Evolutionary conservation across 768 basidiomycete species (phyloP).

Genomic region (Termitomyces bulborhizus): DNA sequence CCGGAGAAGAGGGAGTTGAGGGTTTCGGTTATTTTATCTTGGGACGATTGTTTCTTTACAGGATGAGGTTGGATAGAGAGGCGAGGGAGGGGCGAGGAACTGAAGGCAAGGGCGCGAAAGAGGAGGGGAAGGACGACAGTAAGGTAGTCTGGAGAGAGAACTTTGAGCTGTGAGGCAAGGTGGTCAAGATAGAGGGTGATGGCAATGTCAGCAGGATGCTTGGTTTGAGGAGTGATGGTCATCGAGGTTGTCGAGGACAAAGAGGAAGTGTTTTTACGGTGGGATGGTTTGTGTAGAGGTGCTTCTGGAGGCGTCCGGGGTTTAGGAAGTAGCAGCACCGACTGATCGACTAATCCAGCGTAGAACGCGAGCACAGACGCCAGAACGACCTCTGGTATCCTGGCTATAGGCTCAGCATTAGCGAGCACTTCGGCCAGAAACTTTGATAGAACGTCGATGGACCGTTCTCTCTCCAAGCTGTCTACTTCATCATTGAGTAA

Average conservation of each 20-base stretch:
- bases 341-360: constrained; percentile 48
- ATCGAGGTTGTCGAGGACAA: constrained; percentile 39
- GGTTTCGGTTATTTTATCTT: constrained; percentile 52
- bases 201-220: constrained; percentile 59
- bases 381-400: constrained; percentile 55
- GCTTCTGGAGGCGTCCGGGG: constrained; percentile 21
- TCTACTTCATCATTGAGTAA: constrained; percentile 20
- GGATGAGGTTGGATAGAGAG: constrained; percentile 46
- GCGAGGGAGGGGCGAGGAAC: constrained; percentile 60
- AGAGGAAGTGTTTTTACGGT: constrained; percentile 60
- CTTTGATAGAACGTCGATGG: constrained; percentile 52
- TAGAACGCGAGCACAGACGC: constrained; percentile 56
- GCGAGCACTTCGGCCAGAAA: constrained; percentile 50
- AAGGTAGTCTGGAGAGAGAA: constrained; percentile 49
- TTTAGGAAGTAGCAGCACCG: constrained; percentile 34
- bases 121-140: constrained; percentile 59
- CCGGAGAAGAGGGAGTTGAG: constrained; percentile 56
- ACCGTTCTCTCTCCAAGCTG: constrained; percentile 54
- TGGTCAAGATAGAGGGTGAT: constrained; percentile 59
- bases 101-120: constrained; percentile 65
- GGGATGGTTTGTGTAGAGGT: constrained; percentile 23
- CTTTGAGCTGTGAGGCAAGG: constrained; percentile 54
- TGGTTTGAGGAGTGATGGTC: constrained; percentile 24
- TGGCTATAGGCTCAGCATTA: constrained; percentile 46
- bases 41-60: constrained; percentile 30